These are phyloP conservation scores for Eutrema japonicum DNA, from an alignment of 345 rosid genomes.

Conservation along the genomic window DNA sequence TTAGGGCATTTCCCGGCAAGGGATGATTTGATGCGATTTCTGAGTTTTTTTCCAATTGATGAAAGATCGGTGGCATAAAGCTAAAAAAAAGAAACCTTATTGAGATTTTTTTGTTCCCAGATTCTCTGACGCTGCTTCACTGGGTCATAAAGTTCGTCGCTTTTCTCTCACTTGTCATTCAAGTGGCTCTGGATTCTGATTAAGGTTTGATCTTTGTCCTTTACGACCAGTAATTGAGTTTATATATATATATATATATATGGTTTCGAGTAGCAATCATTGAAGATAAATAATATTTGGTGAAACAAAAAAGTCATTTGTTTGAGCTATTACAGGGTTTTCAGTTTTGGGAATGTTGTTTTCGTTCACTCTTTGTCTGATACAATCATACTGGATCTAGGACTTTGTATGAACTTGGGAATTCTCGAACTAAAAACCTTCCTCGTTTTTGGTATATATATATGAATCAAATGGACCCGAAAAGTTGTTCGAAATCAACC, in stretches of 20 bases:
- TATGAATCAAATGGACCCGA: slow-evolving; percentile 48
- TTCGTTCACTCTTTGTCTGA: not conserved
- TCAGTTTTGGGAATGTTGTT: slow-evolving; percentile 15
- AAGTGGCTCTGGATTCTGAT: slow-evolving; percentile 33
- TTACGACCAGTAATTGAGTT: not conserved
- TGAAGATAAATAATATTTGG: not conserved
- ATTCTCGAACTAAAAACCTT: not conserved
- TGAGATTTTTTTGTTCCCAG: slow-evolving; percentile 17
- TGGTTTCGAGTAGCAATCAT: slow-evolving; percentile 2
- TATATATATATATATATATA: not conserved
- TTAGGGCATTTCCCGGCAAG: not conserved
- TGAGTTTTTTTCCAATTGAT: not conserved
- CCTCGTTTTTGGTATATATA: slow-evolving; percentile 11
- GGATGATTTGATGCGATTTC: not conserved
- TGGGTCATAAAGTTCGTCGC: slow-evolving; percentile 24
- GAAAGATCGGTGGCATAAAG: slow-evolving; percentile 17
- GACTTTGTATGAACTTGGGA: slow-evolving; percentile 31
- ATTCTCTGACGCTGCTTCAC: slow-evolving; percentile 28
- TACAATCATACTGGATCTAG: slow-evolving; percentile 10
- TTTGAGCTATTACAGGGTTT: slow-evolving; percentile 18
- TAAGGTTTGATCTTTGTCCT: slow-evolving; percentile 26
- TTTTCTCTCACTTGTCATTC: not conserved
- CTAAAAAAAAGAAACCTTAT: slow-evolving; percentile 12
- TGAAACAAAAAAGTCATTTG: not conserved
- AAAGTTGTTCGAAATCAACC: slow-evolving; percentile 32